Evolutionary conservation across 768 basidiomycete genomes (phyloP).

Genomic region (Podaxis sp.): DNA sequence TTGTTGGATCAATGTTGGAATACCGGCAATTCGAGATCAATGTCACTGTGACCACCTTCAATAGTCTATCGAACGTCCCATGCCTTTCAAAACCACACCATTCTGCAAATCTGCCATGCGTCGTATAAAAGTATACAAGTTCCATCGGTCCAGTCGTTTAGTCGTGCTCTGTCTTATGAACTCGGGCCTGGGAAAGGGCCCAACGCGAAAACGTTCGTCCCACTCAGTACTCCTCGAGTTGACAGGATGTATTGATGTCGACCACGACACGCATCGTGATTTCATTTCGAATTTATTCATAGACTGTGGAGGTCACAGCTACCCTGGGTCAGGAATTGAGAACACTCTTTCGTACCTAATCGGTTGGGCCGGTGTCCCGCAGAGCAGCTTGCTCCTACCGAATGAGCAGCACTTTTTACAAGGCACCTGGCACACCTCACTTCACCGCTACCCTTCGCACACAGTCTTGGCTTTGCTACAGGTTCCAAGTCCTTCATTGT

Average conservation of each 20-base stretch:
- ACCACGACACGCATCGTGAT: not conserved
- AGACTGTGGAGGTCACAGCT: not conserved
- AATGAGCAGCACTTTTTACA: no score
- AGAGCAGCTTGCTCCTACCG: not conserved
- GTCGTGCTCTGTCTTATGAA: not conserved
- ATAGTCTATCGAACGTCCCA: not conserved
- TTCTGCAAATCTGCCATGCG: not conserved
- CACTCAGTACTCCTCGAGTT: not conserved
- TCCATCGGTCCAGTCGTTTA: not conserved
- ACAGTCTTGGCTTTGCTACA: no score
- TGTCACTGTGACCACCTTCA: not conserved
- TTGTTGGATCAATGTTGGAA: conserved; percentile 1
- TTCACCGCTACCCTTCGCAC: no score
- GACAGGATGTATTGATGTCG: not conserved
- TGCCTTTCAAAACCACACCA: not conserved
- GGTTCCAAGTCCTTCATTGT: not conserved
- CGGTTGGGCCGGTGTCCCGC: not conserved
- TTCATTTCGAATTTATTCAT: not conserved
- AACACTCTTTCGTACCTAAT: not conserved
- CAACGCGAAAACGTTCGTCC: not conserved
- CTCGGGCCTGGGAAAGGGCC: not conserved
- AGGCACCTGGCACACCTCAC: no score
- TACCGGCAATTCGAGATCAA: not conserved
- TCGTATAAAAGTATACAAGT: not conserved
- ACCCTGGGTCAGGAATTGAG: not conserved